phyloP scores from a whole-genome alignment of 805 yeast species.

The Torulaspora delbrueckii region DNA sequence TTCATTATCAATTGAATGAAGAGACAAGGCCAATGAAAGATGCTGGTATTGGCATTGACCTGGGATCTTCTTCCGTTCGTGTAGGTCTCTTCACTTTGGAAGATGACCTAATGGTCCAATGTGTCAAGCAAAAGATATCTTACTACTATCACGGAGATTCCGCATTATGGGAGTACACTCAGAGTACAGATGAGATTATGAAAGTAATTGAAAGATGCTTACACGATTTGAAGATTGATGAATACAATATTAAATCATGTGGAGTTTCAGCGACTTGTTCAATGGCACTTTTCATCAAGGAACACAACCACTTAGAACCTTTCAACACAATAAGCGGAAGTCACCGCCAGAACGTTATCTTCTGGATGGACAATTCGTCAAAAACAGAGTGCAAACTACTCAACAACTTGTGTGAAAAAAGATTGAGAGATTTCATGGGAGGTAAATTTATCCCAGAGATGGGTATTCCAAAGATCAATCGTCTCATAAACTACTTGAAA shows the following conservation, averaged over 20 bases:
- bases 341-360: conserved; percentile 40
- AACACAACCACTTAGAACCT: conserved; percentile 25
- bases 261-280: conserved; percentile 58
- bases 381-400: conserved; percentile 32
- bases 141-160: conserved; percentile 24
- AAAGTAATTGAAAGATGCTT: conserved; percentile 30
- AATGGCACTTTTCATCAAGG: conserved; percentile 41
- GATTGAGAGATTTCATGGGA: conserved; percentile 34
- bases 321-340: conserved; percentile 27
- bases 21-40: neutral
- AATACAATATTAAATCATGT: conserved; percentile 24
- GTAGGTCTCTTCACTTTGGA: conserved; percentile 30
- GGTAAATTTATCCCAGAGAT: conserved; percentile 51
- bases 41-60: conserved; percentile 43
- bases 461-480: conserved; percentile 50
- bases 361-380: conserved; percentile 59
- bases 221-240: conserved; percentile 1
- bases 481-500: conserved; percentile 33
- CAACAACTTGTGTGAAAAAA: conserved; percentile 24
- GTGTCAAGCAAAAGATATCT: conserved; percentile 18
- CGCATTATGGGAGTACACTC: conserved; percentile 35
- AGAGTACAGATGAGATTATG: conserved; percentile 40
- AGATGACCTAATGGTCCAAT: conserved; percentile 17
- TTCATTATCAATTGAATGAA: neutral
- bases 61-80: conserved; percentile 50